phyloP scores from a whole-genome alignment of 768 basidiomycete genomes.

The Suillus clintonianus region DNA sequence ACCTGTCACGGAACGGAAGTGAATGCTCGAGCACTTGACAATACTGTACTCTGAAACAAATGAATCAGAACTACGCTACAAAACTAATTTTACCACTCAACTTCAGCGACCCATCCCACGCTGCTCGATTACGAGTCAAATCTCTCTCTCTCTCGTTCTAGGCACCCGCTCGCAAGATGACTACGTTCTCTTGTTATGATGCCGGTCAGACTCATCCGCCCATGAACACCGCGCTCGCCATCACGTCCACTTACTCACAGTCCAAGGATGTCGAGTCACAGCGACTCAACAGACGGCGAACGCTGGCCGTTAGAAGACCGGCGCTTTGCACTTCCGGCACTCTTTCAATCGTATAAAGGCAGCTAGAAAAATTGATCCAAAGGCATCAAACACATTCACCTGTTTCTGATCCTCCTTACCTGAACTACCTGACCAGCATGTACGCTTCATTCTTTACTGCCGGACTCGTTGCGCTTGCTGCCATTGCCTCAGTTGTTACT shows the following conservation, averaged over 20 bases:
- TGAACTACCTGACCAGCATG: conserved; percentile 21
- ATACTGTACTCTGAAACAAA: no score
- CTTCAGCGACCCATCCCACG: neutral
- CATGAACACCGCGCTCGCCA: neutral
- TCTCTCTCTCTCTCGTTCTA: neutral
- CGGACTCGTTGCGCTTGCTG: conserved; percentile 11
- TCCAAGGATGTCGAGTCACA: neutral
- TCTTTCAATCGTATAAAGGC: conserved; percentile 21
- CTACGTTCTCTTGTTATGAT: neutral
- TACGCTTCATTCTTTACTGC: conserved; percentile 17
- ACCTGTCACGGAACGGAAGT: no score
- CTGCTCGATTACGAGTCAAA: neutral
- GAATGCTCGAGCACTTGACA: no score
- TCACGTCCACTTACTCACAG: neutral
- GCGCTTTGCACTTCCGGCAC: no score
- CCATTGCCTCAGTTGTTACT: neutral
- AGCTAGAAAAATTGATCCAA: neutral
- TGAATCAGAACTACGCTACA: no score
- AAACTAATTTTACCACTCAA: neutral
- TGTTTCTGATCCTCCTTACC: neutral
- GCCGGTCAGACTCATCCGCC: neutral
- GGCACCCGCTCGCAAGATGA: neutral
- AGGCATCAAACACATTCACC: neutral
- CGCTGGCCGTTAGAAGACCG: neutral
- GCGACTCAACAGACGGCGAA: neutral